Evolutionary conservation across 305 asterid species (phyloP).

Genomic region (Fraxinus nigra): DNA sequence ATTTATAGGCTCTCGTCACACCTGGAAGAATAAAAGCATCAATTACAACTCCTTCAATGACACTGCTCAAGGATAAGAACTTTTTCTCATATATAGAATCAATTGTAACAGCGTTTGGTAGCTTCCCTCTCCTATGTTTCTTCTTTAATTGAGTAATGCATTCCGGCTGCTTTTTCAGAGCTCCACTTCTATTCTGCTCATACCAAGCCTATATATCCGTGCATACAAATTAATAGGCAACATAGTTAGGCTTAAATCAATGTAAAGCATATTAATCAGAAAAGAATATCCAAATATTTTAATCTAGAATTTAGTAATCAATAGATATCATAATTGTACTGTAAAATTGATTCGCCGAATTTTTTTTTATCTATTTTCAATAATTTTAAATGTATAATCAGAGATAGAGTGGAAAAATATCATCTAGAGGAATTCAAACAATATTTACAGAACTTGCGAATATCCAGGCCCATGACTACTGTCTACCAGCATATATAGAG

Average conservation of each 20-base stretch:
- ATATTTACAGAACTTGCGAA: not conserved
- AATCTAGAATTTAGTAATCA: not conserved
- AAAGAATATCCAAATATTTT: not conserved
- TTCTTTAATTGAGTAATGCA: slow-evolving; percentile 53
- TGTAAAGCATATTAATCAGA: not conserved
- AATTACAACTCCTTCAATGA: slow-evolving; percentile 79
- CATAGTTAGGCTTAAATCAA: not conserved
- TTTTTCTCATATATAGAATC: slow-evolving; percentile 85
- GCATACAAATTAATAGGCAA: slow-evolving; percentile 9
- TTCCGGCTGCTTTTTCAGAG: slow-evolving; percentile 71
- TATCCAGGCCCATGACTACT: not conserved
- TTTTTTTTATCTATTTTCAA: not conserved
- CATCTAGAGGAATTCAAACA: not conserved
- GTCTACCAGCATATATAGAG: not conserved
- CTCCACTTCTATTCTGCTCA: slow-evolving; percentile 72
- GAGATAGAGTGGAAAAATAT: not conserved
- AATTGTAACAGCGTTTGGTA: slow-evolving; percentile 63
- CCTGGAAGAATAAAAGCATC: slow-evolving; percentile 64
- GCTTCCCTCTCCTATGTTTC: slow-evolving; percentile 69
- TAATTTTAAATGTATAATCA: not conserved
- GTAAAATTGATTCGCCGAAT: not conserved
- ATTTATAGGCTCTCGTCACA: not conserved
- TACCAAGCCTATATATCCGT: slow-evolving; percentile 72
- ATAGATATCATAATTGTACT: not conserved
- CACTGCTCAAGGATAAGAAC: slow-evolving; percentile 69